Evolutionary conservation across 75 land plant genomes (phyloP).

Genomic region (Selaginella moellendorffii): DNA sequence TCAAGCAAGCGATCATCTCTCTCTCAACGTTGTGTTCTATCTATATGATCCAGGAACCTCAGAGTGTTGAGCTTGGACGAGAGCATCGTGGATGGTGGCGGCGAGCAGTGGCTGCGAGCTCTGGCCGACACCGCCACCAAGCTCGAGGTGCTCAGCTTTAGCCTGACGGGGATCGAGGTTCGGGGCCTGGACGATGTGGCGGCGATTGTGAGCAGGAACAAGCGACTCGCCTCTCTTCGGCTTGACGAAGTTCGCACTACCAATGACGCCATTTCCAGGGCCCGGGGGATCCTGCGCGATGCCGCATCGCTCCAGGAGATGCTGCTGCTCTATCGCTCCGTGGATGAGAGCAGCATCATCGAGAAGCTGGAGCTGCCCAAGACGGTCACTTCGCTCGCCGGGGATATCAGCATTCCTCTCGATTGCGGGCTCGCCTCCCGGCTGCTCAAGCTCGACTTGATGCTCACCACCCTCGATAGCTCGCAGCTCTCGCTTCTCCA

Average conservation of each 20-base stretch:
- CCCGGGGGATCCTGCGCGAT: slow-evolving; percentile 29
- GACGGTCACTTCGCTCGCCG: slow-evolving; percentile 38
- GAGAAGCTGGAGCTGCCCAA: slow-evolving; percentile 32
- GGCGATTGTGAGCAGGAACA: slow-evolving; percentile 54
- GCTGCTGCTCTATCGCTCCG: slow-evolving; percentile 44
- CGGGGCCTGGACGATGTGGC: slow-evolving; percentile 39
- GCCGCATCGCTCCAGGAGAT: slow-evolving; percentile 58
- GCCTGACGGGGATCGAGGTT: slow-evolving; percentile 41
- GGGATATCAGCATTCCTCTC: slow-evolving; percentile 22
- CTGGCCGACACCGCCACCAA: slow-evolving; percentile 48
- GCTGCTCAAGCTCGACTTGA: slow-evolving; percentile 66
- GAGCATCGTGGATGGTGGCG: slow-evolving; percentile 47
- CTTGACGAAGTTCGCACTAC: slow-evolving; percentile 50
- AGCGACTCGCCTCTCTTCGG: slow-evolving; percentile 43
- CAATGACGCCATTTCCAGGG: slow-evolving; percentile 13
- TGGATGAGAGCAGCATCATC: background rate
- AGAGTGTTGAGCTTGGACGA: slow-evolving; percentile 62
- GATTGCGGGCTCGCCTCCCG: slow-evolving; percentile 34
- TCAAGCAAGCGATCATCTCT: too few relatives aligned
- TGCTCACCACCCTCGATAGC: slow-evolving; percentile 34
- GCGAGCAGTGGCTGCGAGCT: slow-evolving; percentile 75
- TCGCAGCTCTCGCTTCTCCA: too few relatives aligned
- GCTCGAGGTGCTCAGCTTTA: slow-evolving; percentile 58
- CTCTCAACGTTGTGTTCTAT: background rate
- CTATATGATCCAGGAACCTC: slow-evolving; percentile 33